phyloP scores from a whole-genome alignment of 306 rosid species.

The Fragaria nilgerrensis region DNA sequence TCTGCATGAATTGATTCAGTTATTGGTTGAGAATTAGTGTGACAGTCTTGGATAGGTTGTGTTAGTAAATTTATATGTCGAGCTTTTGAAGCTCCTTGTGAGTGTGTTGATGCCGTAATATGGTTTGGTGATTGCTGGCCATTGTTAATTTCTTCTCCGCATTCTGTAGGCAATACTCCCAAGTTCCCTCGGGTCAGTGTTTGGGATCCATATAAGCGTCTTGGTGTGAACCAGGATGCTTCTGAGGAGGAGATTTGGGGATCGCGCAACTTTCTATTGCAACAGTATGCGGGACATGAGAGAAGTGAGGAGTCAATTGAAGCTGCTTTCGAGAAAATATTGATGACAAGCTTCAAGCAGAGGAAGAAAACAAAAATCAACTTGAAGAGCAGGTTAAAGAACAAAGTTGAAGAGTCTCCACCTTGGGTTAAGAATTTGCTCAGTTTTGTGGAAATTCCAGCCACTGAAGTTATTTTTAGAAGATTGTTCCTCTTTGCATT shows the following conservation, averaged over 20 bases:
- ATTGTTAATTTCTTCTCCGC: neutral
- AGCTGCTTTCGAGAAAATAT: constrained; percentile 86
- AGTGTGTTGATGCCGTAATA: neutral
- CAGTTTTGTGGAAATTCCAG: constrained; percentile 81
- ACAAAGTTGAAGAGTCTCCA: constrained; percentile 98
- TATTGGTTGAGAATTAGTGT: neutral
- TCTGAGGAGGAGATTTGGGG: constrained; percentile 98
- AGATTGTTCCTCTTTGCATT: constrained; percentile 90
- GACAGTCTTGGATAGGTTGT: neutral
- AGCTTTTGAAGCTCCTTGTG: neutral
- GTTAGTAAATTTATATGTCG: neutral
- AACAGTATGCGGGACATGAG: constrained; percentile 94
- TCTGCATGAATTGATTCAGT: neutral
- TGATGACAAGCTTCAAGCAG: constrained; percentile 79
- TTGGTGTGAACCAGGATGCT: constrained; percentile 78
- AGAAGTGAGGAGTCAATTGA: constrained; percentile 92
- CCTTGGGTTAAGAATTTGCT: constrained; percentile 88
- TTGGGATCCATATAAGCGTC: constrained; percentile 91
- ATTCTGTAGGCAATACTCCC: constrained; percentile 57
- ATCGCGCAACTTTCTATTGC: constrained; percentile 81
- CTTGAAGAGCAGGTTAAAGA: constrained; percentile 86
- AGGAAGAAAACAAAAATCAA: constrained; percentile 96
- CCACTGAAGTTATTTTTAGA: constrained; percentile 74
- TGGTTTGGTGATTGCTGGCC: neutral
- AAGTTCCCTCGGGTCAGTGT: constrained; percentile 68